Evolutionary conservation across 805 yeast species (phyloP), one percentile per base, ranked within the genome.

Genomic region (Lachancea mirantina): DNA sequence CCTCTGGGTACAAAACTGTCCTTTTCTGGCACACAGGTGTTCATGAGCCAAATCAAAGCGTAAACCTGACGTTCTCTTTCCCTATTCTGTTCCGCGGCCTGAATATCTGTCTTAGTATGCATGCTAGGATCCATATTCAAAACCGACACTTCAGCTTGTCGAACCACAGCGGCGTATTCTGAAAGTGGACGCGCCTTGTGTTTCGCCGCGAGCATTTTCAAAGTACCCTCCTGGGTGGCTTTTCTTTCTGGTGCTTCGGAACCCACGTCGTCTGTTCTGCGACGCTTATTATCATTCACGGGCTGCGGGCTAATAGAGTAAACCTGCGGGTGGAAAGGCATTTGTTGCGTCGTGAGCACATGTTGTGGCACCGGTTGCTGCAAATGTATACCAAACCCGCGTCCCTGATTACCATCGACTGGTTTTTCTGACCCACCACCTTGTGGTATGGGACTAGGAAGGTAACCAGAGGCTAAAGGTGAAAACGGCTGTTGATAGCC

Each of bases 11-110:
- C 76, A 24, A 71, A 77, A 14, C 76, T 64, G 17, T 65, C 67
- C 4, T 60, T 61, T 27, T 65, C 55, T 5, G 66, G 48, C 38
- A 68, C 70, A 45, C 83, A 84, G 16, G 76, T 67, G 46, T 76
- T 74, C 59, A 79, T 65, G 26, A 87, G 63, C 83, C 94, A 84
- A 3, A 81, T 72, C 72, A 84, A 70, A 8, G 88, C 95, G 55
- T 84, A 83, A 1, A 83, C 64, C 54, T 84, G 96, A 33, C 78
- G 68, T 47, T 75, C 80, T 36, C 74, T 64, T 45, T 79, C 84
- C 29, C 64, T 65, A 19, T 45, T 49, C 30, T 53, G 59, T 41
- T 62, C 63, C 34, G 53, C 53, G 35, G 42, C 34, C 32, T 46
- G 57, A 18, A 50, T 42, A 10, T 50, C 41, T 8, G 59, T 41